Evolutionary conservation across 306 rosid genomes (phyloP).

Genomic region (Castanea crenata): DNA sequence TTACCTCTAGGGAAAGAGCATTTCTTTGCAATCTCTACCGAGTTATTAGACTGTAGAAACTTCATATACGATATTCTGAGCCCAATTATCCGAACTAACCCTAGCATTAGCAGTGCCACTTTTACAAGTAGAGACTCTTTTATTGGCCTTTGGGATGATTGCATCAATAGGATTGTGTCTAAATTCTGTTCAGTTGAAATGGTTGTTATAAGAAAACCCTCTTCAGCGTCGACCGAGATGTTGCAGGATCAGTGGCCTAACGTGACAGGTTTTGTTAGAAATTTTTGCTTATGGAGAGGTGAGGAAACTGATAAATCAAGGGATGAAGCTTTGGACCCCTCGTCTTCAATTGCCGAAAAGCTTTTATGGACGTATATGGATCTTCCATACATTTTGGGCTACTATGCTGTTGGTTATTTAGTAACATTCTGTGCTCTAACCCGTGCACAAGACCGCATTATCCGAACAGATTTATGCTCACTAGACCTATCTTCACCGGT

Average conservation of each 20-base stretch:
- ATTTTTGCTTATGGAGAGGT: constrained; percentile 85
- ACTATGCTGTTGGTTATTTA: constrained; percentile 54
- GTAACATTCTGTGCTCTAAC: constrained; percentile 84
- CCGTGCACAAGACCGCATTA: constrained; percentile 42
- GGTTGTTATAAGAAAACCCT: constrained; percentile 47
- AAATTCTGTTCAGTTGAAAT: constrained; percentile 57
- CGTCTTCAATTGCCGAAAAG: constrained; percentile 48
- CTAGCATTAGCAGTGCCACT: constrained; percentile 28
- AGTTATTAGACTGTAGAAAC: constrained; percentile 59
- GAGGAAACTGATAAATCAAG: constrained; percentile 63
- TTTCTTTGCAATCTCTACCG: constrained; percentile 58
- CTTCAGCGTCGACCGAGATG: constrained; percentile 13
- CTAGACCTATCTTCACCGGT: constrained; percentile 49
- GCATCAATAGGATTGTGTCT: constrained; percentile 63
- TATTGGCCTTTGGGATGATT: constrained; percentile 86
- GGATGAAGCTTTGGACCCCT: constrained; percentile 49
- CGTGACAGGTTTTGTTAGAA: constrained; percentile 60
- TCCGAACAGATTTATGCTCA: constrained; percentile 57
- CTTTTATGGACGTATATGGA: constrained; percentile 73
- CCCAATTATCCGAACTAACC: constrained; percentile 54
- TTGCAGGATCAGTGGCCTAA: constrained; percentile 93
- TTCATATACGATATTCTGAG: constrained; percentile 57
- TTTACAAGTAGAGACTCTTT: constrained; percentile 61
- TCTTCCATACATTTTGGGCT: constrained; percentile 74
- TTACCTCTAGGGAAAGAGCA: constrained; percentile 74